phyloP scores from a whole-genome alignment of 768 basidiomycete species.

The Phallus indusiatus region DNA sequence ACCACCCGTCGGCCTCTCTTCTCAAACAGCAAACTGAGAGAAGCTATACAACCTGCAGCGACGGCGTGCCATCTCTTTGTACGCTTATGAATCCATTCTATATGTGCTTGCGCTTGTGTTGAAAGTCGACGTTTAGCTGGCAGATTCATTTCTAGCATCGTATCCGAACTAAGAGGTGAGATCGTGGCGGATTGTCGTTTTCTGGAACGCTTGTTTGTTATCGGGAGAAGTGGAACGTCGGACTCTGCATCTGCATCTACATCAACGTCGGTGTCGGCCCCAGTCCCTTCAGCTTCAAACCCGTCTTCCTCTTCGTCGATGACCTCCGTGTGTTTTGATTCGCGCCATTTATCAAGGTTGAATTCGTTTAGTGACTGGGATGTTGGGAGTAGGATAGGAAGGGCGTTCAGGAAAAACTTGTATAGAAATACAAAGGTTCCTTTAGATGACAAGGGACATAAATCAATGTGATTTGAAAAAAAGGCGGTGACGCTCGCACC shows the following conservation, averaged over 20 bases:
- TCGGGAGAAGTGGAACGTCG: background rate
- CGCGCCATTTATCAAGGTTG: background rate
- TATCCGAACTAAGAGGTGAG: background rate
- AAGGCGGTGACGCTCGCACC: conserved; percentile 41
- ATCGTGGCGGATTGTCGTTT: background rate
- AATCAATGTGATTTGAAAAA: background rate
- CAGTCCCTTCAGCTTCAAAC: conserved; percentile 2
- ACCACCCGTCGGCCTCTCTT: conserved; percentile 50
- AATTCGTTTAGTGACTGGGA: background rate
- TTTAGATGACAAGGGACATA: conserved; percentile 18
- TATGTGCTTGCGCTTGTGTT: conserved; percentile 51
- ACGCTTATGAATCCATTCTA: conserved; percentile 53
- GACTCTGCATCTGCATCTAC: conserved; percentile 8
- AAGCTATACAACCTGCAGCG: conserved; percentile 65
- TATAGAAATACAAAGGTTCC: conserved; percentile 72
- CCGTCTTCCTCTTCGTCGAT: background rate
- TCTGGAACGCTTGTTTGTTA: background rate
- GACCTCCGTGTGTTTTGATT: background rate
- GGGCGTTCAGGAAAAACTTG: conserved; percentile 67
- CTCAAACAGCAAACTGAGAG: conserved; percentile 69
- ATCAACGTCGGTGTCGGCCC: background rate
- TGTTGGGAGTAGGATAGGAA: conserved; percentile 57
- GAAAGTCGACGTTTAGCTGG: conserved; percentile 35
- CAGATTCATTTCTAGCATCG: background rate
- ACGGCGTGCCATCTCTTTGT: conserved; percentile 74